Base-by-base conservation (phyloP, 352 stramenopile species). In the Globisporangium rhizosaccharum region DNA sequence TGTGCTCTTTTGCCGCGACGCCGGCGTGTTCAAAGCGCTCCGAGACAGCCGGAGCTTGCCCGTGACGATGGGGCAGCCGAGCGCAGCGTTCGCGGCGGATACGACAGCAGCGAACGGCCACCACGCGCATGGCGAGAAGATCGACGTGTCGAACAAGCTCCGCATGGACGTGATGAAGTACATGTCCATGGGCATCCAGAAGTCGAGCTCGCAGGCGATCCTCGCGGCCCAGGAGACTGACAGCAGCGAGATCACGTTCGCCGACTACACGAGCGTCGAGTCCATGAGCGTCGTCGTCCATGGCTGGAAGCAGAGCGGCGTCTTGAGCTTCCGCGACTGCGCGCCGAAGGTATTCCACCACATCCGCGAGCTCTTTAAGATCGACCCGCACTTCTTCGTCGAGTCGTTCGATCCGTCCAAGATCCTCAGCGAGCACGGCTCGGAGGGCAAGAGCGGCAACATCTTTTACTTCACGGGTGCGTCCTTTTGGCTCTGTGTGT, bases 101-200 rank as follows among this genome's bases (percentile, higher is more conserved):
- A 10, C 50, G 7, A 20, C 15, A 14, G 28, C 28, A 14, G 28
- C 28, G 28, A 33, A 33, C 25, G 37, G 30, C 28, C 30, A 61
- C 15, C 37, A 53, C 9, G 39, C 71, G 14, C 49, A 65, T 15
- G 55, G 48, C 0, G 72, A 84, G 20, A 73, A 75, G 45, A 71
- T 88, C 23, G 85, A 94, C 46, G 71, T 94, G 30, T 87, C 82
- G 4, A 90, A 87, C 61, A 85, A 90, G 41, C 67, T 94, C 37
- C 81, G 85, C 26, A 88, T 86, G 72, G 79, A 87, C 62, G 73
- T 94, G 57, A 92, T 94, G 85, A 83, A 83, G 64, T 94, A 94
- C 63, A 94, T 86, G 67, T 90, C 80, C 14, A 80, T 88, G 68
- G 85, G 82, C 3, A 92, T 94, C 51, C 82, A 87, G 61, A 70